These are phyloP conservation scores for Rasamsonia emersonii DNA, from an alignment of 2,329 filamentous ascomycete species.

Conservation along the genomic window DNA sequence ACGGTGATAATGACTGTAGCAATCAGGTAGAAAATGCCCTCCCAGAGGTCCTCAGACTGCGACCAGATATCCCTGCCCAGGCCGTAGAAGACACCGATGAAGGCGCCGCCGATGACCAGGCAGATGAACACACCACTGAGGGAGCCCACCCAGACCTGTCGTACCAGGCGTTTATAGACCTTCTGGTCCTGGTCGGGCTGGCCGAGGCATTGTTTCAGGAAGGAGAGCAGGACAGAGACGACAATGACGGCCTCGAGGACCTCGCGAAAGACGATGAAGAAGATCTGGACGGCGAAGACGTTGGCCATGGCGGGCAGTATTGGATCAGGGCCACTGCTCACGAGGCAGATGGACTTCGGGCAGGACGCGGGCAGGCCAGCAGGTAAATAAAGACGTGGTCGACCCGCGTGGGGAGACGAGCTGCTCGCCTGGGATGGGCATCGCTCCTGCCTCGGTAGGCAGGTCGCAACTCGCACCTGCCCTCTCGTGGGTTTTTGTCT, in stretches of 20 bases:
- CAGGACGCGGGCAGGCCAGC: too few relatives aligned
- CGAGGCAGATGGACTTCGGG: not conserved
- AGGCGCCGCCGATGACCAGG: constrained; percentile 54
- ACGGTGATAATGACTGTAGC: constrained; percentile 72
- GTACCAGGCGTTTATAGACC: constrained; percentile 59
- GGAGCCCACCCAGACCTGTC: constrained; percentile 65
- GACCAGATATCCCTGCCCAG: constrained; percentile 60
- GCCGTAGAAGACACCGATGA: constrained; percentile 67
- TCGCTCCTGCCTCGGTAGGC: too few relatives aligned
- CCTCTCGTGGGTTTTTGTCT: too few relatives aligned
- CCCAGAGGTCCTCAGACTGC: constrained; percentile 65
- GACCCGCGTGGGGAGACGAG: too few relatives aligned
- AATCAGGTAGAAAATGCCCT: constrained; percentile 67
- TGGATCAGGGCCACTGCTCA: not conserved
- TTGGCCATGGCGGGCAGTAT: constrained; percentile 7
- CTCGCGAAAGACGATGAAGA: constrained; percentile 87
- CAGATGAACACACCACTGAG: constrained; percentile 55
- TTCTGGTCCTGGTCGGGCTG: constrained; percentile 52
- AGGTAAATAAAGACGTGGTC: too few relatives aligned
- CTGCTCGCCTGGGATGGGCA: too few relatives aligned
- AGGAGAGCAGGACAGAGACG: constrained; percentile 76
- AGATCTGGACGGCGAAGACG: constrained; percentile 42
- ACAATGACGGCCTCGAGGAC: constrained; percentile 75
- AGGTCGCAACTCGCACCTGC: too few relatives aligned
- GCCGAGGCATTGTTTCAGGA: constrained; percentile 68